Percentiles rank a stretch among this genome's conserved stretches.
Conservation (phyloP, 805 yeast species). For the Tetrapisispora pingtungensis region DNA sequence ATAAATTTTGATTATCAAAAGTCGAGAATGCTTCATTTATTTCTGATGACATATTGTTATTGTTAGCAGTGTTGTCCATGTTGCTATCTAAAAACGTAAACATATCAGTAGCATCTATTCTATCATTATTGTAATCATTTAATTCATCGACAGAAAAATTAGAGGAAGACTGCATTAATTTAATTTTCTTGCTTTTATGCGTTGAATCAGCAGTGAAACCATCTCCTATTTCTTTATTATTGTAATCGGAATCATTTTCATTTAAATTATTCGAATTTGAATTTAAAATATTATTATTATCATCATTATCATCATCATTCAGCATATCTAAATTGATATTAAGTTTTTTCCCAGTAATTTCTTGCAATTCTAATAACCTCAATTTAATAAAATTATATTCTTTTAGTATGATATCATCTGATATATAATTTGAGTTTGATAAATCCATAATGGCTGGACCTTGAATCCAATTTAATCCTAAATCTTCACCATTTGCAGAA, state of each 20-base stretch:
- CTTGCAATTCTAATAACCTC: conserved; percentile 23
- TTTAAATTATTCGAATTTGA: neutral
- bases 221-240: neutral
- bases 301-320: neutral
- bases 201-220: neutral
- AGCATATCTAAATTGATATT: conserved; percentile 12
- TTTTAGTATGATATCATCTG: conserved; percentile 17
- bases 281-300: neutral
- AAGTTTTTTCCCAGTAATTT: conserved; percentile 21
- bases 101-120: conserved; percentile 8
- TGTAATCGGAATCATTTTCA: neutral
- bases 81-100: conserved; percentile 4
- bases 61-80: neutral
- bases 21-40: neutral
- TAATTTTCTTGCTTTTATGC: conserved; percentile 2
- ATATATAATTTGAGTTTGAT: conserved; percentile 16
- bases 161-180: neutral
- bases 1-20: conserved; percentile 1
- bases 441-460: conserved; percentile 26
- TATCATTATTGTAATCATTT: conserved; percentile 10
- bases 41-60: neutral
- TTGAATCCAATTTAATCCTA: conserved; percentile 22
- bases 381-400: conserved; percentile 22
- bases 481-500: conserved; percentile 10
- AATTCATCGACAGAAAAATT: neutral